Evolutionary conservation across 306 rosid genomes (phyloP).

Genomic region (Purshia tridentata): DNA sequence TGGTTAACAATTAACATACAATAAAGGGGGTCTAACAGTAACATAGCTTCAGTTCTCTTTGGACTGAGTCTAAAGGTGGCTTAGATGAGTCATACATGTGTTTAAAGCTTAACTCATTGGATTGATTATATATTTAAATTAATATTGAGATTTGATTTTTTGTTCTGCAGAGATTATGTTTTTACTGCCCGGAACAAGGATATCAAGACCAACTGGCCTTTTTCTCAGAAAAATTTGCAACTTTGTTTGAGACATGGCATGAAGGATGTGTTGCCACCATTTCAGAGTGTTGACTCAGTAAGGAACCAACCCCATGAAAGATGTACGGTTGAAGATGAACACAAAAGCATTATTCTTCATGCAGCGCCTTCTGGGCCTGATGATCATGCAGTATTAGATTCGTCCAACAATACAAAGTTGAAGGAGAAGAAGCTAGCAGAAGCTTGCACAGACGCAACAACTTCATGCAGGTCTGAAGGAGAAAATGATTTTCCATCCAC

Average conservation of each 20-base stretch:
- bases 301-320: constrained; percentile 27
- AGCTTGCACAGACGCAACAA: constrained; percentile 24
- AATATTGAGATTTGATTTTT: constrained; percentile 8
- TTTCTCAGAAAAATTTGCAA: constrained; percentile 49
- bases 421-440: constrained; percentile 33
- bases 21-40: constrained; percentile 19
- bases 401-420: constrained; percentile 20
- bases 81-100: background rate
- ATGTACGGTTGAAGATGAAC: constrained; percentile 32
- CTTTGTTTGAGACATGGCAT: constrained; percentile 58
- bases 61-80: constrained; percentile 9
- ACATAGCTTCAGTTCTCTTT: constrained; percentile 1
- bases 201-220: constrained; percentile 57
- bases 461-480: constrained; percentile 46
- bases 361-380: constrained; percentile 31
- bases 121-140: background rate
- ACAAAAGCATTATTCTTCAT: constrained; percentile 17
- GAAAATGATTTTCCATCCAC: constrained; percentile 50
- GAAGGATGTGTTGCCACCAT: constrained; percentile 54
- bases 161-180: constrained; percentile 56
- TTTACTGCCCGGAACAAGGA: constrained; percentile 46
- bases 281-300: constrained; percentile 38
- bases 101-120: constrained; percentile 12
- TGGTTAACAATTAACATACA: constrained; percentile 21
- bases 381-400: constrained; percentile 27